Conservation (phyloP, 768 basidiomycete species). For the Boletus huronensis region DNA sequence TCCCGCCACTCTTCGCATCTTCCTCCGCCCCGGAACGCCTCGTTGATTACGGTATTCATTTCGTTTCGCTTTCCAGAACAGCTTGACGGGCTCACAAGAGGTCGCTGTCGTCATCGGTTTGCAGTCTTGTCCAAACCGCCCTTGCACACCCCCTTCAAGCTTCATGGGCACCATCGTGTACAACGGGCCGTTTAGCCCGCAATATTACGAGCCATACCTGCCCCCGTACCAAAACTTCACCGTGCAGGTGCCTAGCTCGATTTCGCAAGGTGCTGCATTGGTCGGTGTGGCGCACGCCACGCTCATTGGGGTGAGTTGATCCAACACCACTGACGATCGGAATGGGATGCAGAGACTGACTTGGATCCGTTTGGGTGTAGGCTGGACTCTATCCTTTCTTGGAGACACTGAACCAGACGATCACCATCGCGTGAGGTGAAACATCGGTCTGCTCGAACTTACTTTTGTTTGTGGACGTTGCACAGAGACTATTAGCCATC, state of each 20-base stretch:
- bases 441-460: background rate
- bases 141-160: constrained; percentile 26
- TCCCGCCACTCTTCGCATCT: background rate
- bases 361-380: constrained; percentile 18
- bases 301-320: constrained; percentile 39
- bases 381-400: constrained; percentile 30
- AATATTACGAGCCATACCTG: constrained; percentile 27
- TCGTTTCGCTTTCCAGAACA: constrained; percentile 24
- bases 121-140: constrained; percentile 34
- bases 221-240: constrained; percentile 46
- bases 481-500: background rate
- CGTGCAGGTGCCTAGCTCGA: constrained; percentile 35
- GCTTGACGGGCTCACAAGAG: constrained; percentile 39
- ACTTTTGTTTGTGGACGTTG: background rate
- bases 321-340: background rate
- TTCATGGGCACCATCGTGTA: constrained; percentile 45
- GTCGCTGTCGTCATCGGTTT: constrained; percentile 46
- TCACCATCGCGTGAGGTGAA: constrained; percentile 20
- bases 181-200: constrained; percentile 42
- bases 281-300: constrained; percentile 37
- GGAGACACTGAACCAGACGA: constrained; percentile 34
- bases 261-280: constrained; percentile 31
- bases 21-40: background rate
- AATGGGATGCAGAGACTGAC: background rate
- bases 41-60: background rate